Percentiles rank a stretch among this genome's conserved stretches.
Evolutionary conservation across 345 rosid species (phyloP).

Genomic region (Diplotaxis tenuifolia): DNA sequence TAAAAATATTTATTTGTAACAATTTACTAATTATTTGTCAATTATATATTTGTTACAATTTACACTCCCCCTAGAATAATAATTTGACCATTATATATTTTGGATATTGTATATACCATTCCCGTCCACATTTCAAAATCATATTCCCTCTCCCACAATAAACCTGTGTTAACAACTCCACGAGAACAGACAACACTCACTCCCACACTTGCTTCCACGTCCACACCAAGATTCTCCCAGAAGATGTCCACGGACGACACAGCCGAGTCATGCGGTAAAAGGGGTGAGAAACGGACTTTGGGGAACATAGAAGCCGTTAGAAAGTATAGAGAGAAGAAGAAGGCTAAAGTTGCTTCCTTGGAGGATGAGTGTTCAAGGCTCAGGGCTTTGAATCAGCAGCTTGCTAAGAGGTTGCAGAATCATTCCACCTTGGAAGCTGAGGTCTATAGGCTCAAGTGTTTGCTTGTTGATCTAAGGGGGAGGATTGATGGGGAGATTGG

Average conservation of each 20-base stretch:
- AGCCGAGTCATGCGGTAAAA: constrained; percentile 64
- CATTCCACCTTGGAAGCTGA: constrained; percentile 90
- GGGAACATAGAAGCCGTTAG: constrained; percentile 93
- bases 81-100: too few relatives aligned
- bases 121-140: not conserved
- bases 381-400: constrained; percentile 76
- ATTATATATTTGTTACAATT: too few relatives aligned
- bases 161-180: constrained; percentile 85
- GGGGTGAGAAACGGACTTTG: constrained; percentile 63
- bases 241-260: too few relatives aligned
- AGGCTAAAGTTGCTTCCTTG: constrained; percentile 79
- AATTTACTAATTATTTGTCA: too few relatives aligned
- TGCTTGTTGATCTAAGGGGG: constrained; percentile 93
- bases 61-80: too few relatives aligned
- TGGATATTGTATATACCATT: constrained; percentile 9
- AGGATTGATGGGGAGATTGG: constrained; percentile 98
- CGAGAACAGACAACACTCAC: constrained; percentile 84
- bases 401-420: constrained; percentile 77
- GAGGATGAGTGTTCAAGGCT: constrained; percentile 77
- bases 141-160: constrained; percentile 59
- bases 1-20: too few relatives aligned
- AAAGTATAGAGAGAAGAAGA: constrained; percentile 93
- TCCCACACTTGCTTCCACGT: constrained; percentile 89
- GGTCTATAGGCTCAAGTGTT: constrained; percentile 84
- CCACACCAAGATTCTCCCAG: too few relatives aligned